Percentiles rank a stretch among this genome's conserved stretches.
Evolutionary conservation across 305 asterid species (phyloP).

Genomic region (Fraxinus greggii): DNA sequence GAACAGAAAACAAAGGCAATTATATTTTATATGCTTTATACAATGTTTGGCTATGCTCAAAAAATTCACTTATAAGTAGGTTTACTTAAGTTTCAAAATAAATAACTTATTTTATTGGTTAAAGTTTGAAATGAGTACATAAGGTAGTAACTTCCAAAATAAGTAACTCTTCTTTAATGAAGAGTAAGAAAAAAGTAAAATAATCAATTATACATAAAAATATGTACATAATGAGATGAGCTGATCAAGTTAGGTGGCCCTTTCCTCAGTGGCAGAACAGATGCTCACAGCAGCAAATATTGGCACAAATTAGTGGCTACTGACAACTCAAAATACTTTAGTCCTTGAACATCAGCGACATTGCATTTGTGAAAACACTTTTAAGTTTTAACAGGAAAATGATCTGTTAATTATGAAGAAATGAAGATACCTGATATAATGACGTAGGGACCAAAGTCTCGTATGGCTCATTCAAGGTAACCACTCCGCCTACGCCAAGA

Average conservation of each 20-base stretch:
- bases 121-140: not conserved
- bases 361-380: not conserved
- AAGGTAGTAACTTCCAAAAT: not conserved
- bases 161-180: not conserved
- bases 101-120: not conserved
- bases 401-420: not conserved
- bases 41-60: not conserved
- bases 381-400: not conserved
- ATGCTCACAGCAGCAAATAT: not conserved
- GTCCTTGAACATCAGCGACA: not conserved
- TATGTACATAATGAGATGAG: not conserved
- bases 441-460: conserved; percentile 83
- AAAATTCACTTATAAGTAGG: not conserved
- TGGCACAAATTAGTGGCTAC: not conserved
- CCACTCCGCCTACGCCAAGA: conserved; percentile 85
- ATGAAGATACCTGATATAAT: conserved; percentile 54
- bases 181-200: not conserved
- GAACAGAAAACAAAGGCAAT: not conserved
- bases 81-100: not conserved
- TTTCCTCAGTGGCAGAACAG: not conserved
- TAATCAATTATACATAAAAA: not conserved
- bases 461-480: conserved; percentile 82
- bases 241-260: not conserved
- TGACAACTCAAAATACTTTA: conserved; percentile 6
- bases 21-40: not conserved